These are phyloP conservation scores for Hortiboletus flavorubellus DNA, from an alignment of 768 basidiomycete genomes.

Conservation along the genomic window DNA sequence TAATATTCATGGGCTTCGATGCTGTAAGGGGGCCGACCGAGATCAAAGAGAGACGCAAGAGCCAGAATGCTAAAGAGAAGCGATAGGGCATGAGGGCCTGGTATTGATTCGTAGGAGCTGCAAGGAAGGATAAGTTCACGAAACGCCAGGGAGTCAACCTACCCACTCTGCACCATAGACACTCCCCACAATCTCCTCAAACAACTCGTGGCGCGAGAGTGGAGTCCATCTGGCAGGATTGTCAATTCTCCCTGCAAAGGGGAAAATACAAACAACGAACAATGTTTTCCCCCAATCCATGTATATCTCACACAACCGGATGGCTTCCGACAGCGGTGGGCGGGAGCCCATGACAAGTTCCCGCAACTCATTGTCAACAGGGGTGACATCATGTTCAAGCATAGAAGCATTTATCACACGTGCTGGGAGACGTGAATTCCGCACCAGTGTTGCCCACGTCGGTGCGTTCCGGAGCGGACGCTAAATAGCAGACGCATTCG, in stretches of 20 bases:
- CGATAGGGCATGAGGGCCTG: constrained; percentile 52
- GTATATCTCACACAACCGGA: constrained; percentile 60
- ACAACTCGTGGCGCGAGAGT: constrained; percentile 49
- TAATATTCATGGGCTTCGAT: constrained; percentile 61
- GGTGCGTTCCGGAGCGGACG: constrained; percentile 20
- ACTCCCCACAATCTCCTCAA: constrained; percentile 50
- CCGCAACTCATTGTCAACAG: constrained; percentile 36
- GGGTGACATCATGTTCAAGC: constrained; percentile 31
- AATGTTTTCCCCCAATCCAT: constrained; percentile 57
- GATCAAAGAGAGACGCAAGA: constrained; percentile 62
- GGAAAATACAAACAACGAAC: constrained; percentile 35
- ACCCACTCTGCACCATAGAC: constrained; percentile 55
- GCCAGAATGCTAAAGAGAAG: constrained; percentile 67
- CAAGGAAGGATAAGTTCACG: constrained; percentile 2
- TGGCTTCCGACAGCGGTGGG: constrained; percentile 58
- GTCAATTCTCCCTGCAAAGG: background rate
- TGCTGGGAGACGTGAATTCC: constrained; percentile 38
- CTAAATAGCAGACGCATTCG: constrained; percentile 11
- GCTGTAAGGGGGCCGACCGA: constrained; percentile 43
- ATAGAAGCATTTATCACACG: constrained; percentile 38
- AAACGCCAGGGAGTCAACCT: background rate
- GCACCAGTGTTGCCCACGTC: constrained; percentile 13
- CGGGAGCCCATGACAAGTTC: constrained; percentile 45
- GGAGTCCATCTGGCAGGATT: constrained; percentile 45
- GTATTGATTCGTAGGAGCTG: constrained; percentile 39